These are phyloP conservation scores for Cladosporium colombiae DNA, from an alignment of 2,329 filamentous ascomycete genomes.

Conservation along the genomic window DNA sequence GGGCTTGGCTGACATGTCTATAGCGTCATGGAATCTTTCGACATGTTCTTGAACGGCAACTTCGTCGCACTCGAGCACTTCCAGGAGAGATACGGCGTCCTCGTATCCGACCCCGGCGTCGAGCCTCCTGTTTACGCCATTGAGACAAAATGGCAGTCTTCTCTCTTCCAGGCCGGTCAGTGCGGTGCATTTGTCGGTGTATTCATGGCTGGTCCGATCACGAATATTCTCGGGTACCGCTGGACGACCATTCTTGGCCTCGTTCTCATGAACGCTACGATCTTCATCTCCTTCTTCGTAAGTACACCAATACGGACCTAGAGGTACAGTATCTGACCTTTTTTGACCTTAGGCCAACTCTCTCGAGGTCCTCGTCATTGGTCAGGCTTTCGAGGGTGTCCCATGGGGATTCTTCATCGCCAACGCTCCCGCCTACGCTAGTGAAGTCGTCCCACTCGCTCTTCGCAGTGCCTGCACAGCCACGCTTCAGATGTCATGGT, in stretches of 20 bases:
- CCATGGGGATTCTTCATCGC: conserved; percentile 64
- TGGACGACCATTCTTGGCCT: conserved; percentile 56
- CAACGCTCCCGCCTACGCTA: conserved; percentile 60
- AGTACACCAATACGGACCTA: no score
- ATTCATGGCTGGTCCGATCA: conserved; percentile 58
- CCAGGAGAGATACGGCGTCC: conserved; percentile 48
- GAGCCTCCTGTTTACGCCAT: conserved; percentile 41
- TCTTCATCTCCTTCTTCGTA: conserved; percentile 59
- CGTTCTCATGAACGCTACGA: conserved; percentile 57
- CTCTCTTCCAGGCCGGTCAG: conserved; percentile 55
- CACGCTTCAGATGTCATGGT: conserved; percentile 77
- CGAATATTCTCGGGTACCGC: conserved; percentile 58
- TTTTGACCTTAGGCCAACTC: no score
- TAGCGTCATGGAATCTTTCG: conserved; percentile 61
- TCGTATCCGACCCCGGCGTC: conserved; percentile 9
- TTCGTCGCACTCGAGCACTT: conserved; percentile 56
- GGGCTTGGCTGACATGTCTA: not conserved
- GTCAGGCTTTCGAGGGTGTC: conserved; percentile 57
- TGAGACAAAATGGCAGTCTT: conserved; percentile 55
- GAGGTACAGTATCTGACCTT: no score
- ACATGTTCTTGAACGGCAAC: conserved; percentile 59
- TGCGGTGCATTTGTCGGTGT: conserved; percentile 61
- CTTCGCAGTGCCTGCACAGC: conserved; percentile 72
- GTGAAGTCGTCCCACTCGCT: conserved; percentile 68
- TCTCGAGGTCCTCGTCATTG: conserved; percentile 47